A percentile compares a stretch with the other conserved stretches of the same genome.
phyloP scores from a whole-genome alignment of 2,329 filamentous ascomycete species.

The Aspergillus sp. region DNA sequence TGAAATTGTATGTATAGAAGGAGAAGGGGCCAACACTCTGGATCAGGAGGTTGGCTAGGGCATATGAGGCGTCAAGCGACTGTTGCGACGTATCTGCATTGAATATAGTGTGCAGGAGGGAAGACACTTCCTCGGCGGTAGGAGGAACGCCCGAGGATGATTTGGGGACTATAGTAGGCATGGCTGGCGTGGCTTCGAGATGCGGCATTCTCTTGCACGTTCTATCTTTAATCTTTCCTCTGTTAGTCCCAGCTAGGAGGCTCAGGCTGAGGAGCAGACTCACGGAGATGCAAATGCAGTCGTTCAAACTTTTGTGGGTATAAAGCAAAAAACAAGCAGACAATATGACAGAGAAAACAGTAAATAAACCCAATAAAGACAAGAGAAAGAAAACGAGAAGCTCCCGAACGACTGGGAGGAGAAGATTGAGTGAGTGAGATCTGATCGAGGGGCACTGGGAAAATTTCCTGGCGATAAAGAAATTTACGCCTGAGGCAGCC shows the following conservation, averaged over 20 bases:
- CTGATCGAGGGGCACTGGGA: neutral
- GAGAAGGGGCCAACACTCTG: conserved; percentile 66
- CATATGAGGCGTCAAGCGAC: conserved; percentile 68
- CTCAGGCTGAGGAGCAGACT: neutral
- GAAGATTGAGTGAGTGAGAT: conserved; percentile 8
- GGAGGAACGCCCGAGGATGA: conserved; percentile 52
- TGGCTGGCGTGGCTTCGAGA: conserved; percentile 39
- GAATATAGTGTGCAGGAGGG: conserved; percentile 67
- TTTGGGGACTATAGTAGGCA: conserved; percentile 51
- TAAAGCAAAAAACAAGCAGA: conserved; percentile 1
- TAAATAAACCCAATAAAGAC: conserved; percentile 7
- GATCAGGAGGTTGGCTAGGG: conserved; percentile 62
- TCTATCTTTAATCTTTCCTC: conserved; percentile 3
- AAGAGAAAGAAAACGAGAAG: conserved; percentile 10
- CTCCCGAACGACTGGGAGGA: conserved; percentile 5
- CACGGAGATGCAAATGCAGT: neutral
- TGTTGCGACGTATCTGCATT: conserved; percentile 66
- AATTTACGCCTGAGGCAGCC: conserved; percentile 23
- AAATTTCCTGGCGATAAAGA: conserved; percentile 12
- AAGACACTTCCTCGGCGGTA: conserved; percentile 64
- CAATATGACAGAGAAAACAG: conserved; percentile 8
- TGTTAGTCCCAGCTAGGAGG: neutral
- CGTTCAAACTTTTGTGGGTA: conserved; percentile 11
- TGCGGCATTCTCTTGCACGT: conserved; percentile 47
- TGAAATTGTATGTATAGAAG: conserved; percentile 57